Conservation (phyloP, 192 early-diverging fungal species). For the Phycomyces nitens region DNA sequence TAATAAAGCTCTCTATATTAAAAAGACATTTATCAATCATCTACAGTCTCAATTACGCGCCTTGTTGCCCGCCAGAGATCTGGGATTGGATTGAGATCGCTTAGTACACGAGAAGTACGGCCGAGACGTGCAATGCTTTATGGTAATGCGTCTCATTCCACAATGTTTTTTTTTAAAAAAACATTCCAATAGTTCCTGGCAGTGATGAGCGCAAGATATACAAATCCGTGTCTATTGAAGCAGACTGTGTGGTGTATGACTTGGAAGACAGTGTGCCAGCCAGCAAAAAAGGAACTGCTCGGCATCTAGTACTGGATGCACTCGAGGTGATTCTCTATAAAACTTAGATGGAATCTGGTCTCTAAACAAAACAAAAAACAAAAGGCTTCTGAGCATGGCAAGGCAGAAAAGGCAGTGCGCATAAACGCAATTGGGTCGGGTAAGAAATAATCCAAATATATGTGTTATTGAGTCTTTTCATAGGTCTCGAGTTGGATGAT, state of each 20-base stretch:
- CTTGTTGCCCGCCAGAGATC: no score
- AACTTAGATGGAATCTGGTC: no score
- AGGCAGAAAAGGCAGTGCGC: constrained; percentile 80
- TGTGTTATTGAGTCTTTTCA: no score
- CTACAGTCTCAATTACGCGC: no score
- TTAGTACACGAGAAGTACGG: constrained; percentile 9
- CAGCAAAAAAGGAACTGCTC: constrained; percentile 78
- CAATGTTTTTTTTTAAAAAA: no score
- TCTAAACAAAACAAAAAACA: no score
- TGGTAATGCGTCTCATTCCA: constrained; percentile 41
- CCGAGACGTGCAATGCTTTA: constrained; percentile 49
- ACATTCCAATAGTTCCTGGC: constrained; percentile 56
- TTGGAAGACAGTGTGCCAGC: constrained; percentile 88
- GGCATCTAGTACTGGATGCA: constrained; percentile 68
- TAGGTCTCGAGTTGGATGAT: constrained; percentile 73
- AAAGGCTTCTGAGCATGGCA: constrained; percentile 62
- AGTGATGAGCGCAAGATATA: constrained; percentile 87
- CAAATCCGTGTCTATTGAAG: constrained; percentile 62
- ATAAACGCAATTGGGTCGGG: constrained; percentile 85
- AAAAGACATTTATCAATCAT: no score
- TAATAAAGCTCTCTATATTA: no score
- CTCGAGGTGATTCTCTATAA: constrained; percentile 49
- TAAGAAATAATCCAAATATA: no score
- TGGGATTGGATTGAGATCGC: neutral
- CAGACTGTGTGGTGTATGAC: constrained; percentile 89